Evolutionary conservation across 2,329 filamentous ascomycete genomes (phyloP).

Genomic region (Tolypocladium tundrense): DNA sequence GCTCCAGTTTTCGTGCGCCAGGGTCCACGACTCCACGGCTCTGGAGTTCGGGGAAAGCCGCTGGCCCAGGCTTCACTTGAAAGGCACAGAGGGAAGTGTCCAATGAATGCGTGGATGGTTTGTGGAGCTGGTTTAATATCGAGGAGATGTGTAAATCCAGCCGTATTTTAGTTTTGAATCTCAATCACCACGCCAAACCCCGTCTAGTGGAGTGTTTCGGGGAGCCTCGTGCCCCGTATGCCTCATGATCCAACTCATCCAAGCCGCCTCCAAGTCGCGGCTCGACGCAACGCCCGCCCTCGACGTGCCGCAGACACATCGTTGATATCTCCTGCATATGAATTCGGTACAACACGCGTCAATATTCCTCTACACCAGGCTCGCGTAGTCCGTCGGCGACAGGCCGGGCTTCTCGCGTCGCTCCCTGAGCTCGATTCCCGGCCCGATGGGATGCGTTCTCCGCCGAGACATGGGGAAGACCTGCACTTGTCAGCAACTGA

Average conservation of each 20-base stretch:
- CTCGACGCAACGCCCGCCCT: not conserved
- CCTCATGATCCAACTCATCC: not conserved
- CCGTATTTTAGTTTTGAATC: not conserved
- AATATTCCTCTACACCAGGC: slow-evolving; percentile 44
- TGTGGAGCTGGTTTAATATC: not conserved
- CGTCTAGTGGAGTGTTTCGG: not conserved
- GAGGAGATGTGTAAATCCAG: not conserved
- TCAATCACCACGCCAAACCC: not conserved
- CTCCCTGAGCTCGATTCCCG: slow-evolving; percentile 72
- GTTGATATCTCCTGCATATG: not conserved
- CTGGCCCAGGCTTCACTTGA: not conserved
- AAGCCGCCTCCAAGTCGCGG: not conserved
- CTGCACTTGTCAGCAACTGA: slow-evolving; percentile 20
- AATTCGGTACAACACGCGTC: not conserved
- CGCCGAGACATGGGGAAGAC: slow-evolving; percentile 51
- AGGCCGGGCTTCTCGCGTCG: slow-evolving; percentile 46
- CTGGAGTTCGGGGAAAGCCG: not conserved
- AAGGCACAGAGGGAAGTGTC: not conserved
- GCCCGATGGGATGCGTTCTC: slow-evolving; percentile 58
- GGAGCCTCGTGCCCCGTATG: not conserved
- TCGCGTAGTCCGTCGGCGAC: slow-evolving; percentile 55
- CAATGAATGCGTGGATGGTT: not conserved
- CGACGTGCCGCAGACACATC: not conserved
- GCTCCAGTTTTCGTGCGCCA: not conserved
- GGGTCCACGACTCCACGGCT: not conserved